A percentile compares a stretch with the other conserved stretches of the same genome.
Conservation (phyloP, 1,139 yeast species). For the Pichia inconspicua region DNA sequence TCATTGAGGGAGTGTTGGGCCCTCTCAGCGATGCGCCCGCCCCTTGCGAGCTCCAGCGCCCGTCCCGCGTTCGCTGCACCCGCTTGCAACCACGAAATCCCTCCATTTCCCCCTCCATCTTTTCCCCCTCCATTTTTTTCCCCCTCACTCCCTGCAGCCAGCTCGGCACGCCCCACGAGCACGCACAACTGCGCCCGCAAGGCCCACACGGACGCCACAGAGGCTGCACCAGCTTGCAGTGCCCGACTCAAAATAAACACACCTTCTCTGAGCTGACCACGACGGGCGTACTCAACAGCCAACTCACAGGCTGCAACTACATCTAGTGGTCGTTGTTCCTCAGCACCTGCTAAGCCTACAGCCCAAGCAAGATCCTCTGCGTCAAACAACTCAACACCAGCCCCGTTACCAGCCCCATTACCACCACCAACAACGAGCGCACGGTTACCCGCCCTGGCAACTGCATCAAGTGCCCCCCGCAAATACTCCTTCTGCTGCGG, state of each 20-base stretch:
- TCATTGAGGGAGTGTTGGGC: background rate
- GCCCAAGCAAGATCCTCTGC: background rate
- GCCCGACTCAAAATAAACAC: background rate
- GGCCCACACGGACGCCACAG: background rate
- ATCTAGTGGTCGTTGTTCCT: background rate
- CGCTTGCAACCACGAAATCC: background rate
- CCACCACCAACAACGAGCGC: background rate
- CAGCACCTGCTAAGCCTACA: background rate
- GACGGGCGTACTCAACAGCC: background rate
- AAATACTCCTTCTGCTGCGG: background rate
- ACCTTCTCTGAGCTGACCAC: background rate
- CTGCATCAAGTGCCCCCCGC: conserved; percentile 3
- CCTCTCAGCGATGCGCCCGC: background rate
- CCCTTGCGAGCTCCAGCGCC: background rate
- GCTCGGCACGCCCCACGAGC: background rate
- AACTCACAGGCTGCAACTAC: background rate
- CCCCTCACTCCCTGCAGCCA: too few species aligned
- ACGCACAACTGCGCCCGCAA: background rate
- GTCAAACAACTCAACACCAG: background rate
- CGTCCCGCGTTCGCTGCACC: background rate
- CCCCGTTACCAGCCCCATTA: too few species aligned
- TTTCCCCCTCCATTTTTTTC: too few species aligned
- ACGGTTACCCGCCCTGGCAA: background rate
- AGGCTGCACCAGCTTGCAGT: background rate
- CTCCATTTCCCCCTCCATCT: background rate